A percentile compares a stretch with the other conserved stretches of the same genome.
These are phyloP conservation scores for sorghum (Sorghum bicolor) DNA, from an alignment of 176 grass and related monocot species.

Conservation along the genomic window Sorghum_bicolor_NCBIv3 NC_012879.2:58341501-58342000, in stretches of 20 bases:
- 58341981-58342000: conserved; percentile 7
- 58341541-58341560: conserved; percentile 30
- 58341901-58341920: not conserved
- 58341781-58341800: not conserved
- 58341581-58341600: not conserved
- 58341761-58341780: not conserved
- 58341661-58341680: conserved; percentile 14
- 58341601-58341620: conserved; percentile 30
- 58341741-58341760: conserved; percentile 6
- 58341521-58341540: conserved; percentile 25
- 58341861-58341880: not conserved
- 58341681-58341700: not conserved
- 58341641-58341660: conserved; percentile 45
- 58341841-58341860: not conserved
- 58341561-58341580: conserved; percentile 38
- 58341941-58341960: not conserved
- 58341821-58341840: not conserved
- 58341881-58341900: not conserved
- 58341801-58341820: not conserved
- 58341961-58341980: not conserved
- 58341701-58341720: conserved; percentile 3
- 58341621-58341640: conserved; percentile 29
- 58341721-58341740: not conserved
- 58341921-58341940: not conserved
- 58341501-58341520: conserved; percentile 11